Percentiles rank a stretch among this genome's conserved stretches.
phyloP scores from a whole-genome alignment of 2,329 filamentous ascomycete species.

The Diaporthe aspalathi region DNA sequence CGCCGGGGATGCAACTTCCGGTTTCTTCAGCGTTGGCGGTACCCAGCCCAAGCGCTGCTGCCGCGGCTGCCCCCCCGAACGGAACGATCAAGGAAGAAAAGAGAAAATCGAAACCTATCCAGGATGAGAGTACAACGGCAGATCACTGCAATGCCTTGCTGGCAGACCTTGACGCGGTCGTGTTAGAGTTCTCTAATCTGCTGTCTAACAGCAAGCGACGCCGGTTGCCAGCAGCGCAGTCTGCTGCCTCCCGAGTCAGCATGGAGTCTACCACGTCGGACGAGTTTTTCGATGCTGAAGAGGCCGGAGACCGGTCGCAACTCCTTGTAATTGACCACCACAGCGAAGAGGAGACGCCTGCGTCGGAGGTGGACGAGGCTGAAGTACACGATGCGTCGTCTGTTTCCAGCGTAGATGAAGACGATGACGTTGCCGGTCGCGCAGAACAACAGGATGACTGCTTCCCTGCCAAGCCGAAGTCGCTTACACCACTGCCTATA shows the following conservation, averaged over 20 bases:
- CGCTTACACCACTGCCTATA: slow-evolving; percentile 81
- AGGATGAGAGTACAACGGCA: slow-evolving; percentile 76
- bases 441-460: slow-evolving; percentile 72
- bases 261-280: slow-evolving; percentile 85
- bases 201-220: slow-evolving; percentile 84
- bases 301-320: slow-evolving; percentile 68
- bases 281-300: slow-evolving; percentile 95
- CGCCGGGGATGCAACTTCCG: slow-evolving; percentile 55
- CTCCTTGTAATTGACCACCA: slow-evolving; percentile 79
- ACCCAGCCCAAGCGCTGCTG: slow-evolving; percentile 53
- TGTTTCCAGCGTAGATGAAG: slow-evolving; percentile 68
- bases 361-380: slow-evolving; percentile 66
- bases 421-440: slow-evolving; percentile 59
- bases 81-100: slow-evolving; percentile 45
- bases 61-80: slow-evolving; percentile 40
- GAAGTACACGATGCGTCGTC: slow-evolving; percentile 71
- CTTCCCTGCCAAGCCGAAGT: slow-evolving; percentile 82
- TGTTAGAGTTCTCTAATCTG: slow-evolving; percentile 82
- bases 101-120: slow-evolving; percentile 52
- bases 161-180: slow-evolving; percentile 84
- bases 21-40: slow-evolving; percentile 55
- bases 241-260: slow-evolving; percentile 68
- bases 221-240: slow-evolving; percentile 66
- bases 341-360: slow-evolving; percentile 73
- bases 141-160: slow-evolving; percentile 88